A percentile compares a stretch with the other conserved stretches of the same genome.
Conservation (phyloP, 345 rosid genomes). For the Eutrema japonicum region DNA sequence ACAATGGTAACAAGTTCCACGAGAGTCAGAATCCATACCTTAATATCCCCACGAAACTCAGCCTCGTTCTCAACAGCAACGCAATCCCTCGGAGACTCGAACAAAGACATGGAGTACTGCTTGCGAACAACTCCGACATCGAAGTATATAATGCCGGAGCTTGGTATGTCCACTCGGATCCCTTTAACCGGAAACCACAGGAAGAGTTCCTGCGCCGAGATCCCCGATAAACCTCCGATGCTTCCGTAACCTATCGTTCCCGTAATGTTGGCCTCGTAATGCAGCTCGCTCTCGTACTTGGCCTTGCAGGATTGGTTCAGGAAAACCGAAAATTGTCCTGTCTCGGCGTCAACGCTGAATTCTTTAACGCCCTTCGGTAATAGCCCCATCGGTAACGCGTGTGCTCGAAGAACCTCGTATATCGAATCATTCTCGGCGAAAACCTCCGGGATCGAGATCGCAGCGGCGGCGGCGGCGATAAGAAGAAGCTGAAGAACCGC, state of each 20-base stretch:
- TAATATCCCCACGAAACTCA: conserved; percentile 12
- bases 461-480: not conserved
- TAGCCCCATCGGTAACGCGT: conserved; percentile 83
- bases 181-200: conserved; percentile 87
- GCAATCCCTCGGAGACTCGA: conserved; percentile 79
- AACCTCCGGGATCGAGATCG: conserved; percentile 26
- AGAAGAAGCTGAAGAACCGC: conserved; percentile 24
- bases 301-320: conserved; percentile 83
- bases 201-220: conserved; percentile 80
- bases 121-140: conserved; percentile 81
- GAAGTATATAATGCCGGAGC: conserved; percentile 81
- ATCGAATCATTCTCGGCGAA: conserved; percentile 45
- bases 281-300: conserved; percentile 80
- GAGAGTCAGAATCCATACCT: not conserved
- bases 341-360: conserved; percentile 49
- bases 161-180: conserved; percentile 77
- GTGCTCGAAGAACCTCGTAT: conserved; percentile 58
- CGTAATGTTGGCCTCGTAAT: conserved; percentile 72
- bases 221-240: conserved; percentile 70
- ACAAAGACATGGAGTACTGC: conserved; percentile 78
- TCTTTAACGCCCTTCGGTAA: conserved; percentile 69
- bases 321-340: conserved; percentile 69
- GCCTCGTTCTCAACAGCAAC: conserved; percentile 21
- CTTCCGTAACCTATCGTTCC: conserved; percentile 70
- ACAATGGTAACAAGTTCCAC: not conserved